phyloP scores from a whole-genome alignment of 495 filamentous ascomycete genomes.

The Parathielavia hyrcaniae region DNA sequence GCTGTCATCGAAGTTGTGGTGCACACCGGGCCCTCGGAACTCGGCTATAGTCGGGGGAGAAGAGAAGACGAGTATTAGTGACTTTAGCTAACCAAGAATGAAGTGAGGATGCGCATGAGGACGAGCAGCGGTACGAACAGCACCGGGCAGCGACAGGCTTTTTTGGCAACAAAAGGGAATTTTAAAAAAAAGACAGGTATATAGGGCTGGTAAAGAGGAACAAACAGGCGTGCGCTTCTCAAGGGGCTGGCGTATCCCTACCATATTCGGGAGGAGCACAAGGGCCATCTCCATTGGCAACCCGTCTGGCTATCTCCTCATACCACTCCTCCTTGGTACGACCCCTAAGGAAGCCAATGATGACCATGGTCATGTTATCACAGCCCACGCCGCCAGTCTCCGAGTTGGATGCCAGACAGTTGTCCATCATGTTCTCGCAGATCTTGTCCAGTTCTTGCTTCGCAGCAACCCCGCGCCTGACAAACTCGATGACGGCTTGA shows the following conservation, averaged over 20 bases:
- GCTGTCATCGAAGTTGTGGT: constrained; percentile 87
- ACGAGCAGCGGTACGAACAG: neutral
- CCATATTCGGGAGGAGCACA: constrained; percentile 99
- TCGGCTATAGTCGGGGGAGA: constrained; percentile 59
- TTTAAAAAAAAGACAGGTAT: constrained; percentile 4
- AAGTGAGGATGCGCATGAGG: neutral
- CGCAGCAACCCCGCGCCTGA: constrained; percentile 87
- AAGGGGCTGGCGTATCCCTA: constrained; percentile 50
- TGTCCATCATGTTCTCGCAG: constrained; percentile 99
- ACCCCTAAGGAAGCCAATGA: constrained; percentile 83
- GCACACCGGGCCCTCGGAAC: constrained; percentile 86
- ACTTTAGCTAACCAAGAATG: constrained; percentile 2
- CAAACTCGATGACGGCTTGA: constrained; percentile 94
- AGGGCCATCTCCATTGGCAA: constrained; percentile 94
- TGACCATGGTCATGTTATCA: constrained; percentile 98
- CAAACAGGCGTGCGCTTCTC: constrained; percentile 10
- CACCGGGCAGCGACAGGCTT: neutral
- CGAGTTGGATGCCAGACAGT: constrained; percentile 92
- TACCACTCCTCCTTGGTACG: constrained; percentile 97
- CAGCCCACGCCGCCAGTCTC: constrained; percentile 97
- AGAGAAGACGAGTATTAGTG: constrained; percentile 32
- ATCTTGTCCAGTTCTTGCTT: constrained; percentile 90
- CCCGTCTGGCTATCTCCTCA: constrained; percentile 84
- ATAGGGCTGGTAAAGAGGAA: constrained; percentile 14
- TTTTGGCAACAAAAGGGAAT: constrained; percentile 1